Base-by-base conservation (phyloP, 768 basidiomycete species). In the Xanthoconium purpureum region DNA sequence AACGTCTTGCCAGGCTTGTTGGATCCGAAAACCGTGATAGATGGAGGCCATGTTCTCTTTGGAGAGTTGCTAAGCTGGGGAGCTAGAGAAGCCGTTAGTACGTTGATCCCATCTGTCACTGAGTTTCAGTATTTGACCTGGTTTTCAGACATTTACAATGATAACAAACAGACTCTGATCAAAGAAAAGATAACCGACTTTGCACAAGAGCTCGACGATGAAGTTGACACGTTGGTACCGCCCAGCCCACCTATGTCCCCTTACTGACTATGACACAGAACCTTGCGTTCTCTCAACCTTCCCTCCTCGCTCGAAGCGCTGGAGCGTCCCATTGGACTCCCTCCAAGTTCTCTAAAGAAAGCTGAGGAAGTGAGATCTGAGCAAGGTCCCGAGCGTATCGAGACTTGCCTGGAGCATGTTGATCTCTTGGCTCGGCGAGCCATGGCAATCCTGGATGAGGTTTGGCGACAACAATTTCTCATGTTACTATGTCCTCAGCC, bases 301-400 rank as follows among this genome's bases (percentile, higher is more conserved):
- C 96, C 94, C 8, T 85, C 90, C 1, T 79, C 92, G 1, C 78
- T 97, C 28, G 93, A 98, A 64, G 93, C 92, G 1, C 75, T 97
- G 3, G 93, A 96, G 65, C 80, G 87, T 28, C 91, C 91, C 1
- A 81, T 92, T 24, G 92, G 94, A 17, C 78, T 98, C 15, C 96
- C 96, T 8, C 89, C 94, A 0, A 92, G 92, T 59, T 73, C 98
- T 24, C 71, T 98, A 48, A 84, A 81, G 50, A 94, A 91, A 71
- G 89, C 92, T 0, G 88, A 91, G 65, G 88, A 96, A 69, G 84
- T 98, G 2, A 81, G 90, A 39, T 72, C 81, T 0, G 88, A 89
- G 52, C 82, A 92, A 61, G 95, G 95, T 0, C 84, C 86, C 0
- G 75, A 79, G 5, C 80, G 83, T 30, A 85, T 98, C 13, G 84